Conservation (phyloP, 2,329 filamentous ascomycete genomes). For the Alternaria incomplexa region DNA sequence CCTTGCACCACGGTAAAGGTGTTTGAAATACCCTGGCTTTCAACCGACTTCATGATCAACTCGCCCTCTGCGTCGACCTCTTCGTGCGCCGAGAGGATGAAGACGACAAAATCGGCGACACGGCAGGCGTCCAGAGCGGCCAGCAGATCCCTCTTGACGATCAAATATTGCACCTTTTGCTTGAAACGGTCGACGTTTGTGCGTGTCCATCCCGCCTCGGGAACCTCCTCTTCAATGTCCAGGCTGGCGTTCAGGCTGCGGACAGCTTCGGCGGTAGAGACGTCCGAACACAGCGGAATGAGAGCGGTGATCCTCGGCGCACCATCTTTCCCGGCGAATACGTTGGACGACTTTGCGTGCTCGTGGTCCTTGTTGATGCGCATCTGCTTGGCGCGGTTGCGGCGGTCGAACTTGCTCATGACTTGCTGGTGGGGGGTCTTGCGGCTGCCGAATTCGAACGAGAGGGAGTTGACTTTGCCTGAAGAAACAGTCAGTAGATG, state of each 20-base stretch:
- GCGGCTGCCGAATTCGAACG: constrained; percentile 71
- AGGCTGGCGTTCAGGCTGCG: constrained; percentile 76
- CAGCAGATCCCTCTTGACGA: constrained; percentile 74
- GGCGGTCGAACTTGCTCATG: constrained; percentile 95
- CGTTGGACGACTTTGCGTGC: constrained; percentile 75
- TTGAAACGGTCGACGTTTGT: constrained; percentile 89
- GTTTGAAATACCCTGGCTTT: constrained; percentile 93
- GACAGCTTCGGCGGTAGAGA: constrained; percentile 71
- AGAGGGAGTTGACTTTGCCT: constrained; percentile 74
- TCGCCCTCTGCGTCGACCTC: constrained; percentile 88
- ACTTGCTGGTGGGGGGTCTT: constrained; percentile 95
- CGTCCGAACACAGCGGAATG: constrained; percentile 78
- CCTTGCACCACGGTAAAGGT: constrained; percentile 85
- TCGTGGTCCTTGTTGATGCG: constrained; percentile 83
- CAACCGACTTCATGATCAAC: constrained; percentile 81
- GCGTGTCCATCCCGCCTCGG: constrained; percentile 64
- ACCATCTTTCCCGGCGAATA: constrained; percentile 86
- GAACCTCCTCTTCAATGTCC: constrained; percentile 73
- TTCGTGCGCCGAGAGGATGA: constrained; percentile 80
- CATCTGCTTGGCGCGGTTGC: constrained; percentile 92
- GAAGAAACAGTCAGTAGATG: constrained; percentile 20
- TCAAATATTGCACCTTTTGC: constrained; percentile 88
- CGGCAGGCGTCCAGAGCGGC: constrained; percentile 84
- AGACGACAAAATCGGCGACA: constrained; percentile 87
- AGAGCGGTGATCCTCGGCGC: constrained; percentile 89